Evolutionary conservation across 1,139 yeast species (phyloP), one percentile per base, ranked within the genome.

Genomic region (Eremothecium sinecaudum): DNA sequence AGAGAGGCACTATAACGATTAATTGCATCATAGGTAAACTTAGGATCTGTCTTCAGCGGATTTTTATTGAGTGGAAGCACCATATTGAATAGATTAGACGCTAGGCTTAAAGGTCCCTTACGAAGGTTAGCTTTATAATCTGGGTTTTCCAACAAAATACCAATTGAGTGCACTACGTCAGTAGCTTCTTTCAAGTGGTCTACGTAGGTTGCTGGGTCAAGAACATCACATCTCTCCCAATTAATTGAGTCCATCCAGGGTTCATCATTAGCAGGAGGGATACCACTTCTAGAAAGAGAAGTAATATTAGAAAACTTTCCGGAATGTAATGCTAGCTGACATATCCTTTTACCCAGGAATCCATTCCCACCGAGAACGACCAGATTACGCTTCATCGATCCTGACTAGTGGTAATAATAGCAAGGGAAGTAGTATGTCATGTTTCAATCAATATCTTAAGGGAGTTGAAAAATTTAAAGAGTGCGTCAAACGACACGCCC

Each of bases 281-380:
- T 56, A 1, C 86, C 86, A 1, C 79, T 69, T 9, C 69, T 61
- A 3, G 82, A 71, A 24, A 79, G 59, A 0, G 92, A 70, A 0
- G 75, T 67, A 2, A 82, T 90, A 9, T 67, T 58, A n/a, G 19
- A n/a, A 18, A 27, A 27, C 56, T 67, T 73, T 0, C 93, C 94
- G 26, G 71, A 59, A 18, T 58, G 61, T 2, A 79, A 59, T 0
- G 83, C 94, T 2, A 68, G 67, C 48, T 76, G 76, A 50, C 93
- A 82, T 11, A 86, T 75, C 39, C 81, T 70, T 39, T 71, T 70
- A 41, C 78, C 78, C 13, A 86, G 59, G 51, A 82, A 82, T 3
- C 96, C 96, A 40, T 74, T 76, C 0, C 96, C 95, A 13, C 96
- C 96, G 47, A 86, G 73, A 0, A 84, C 82, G 6, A 82, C 37